Conservation (phyloP, 2,329 filamentous ascomycete genomes). For the Venturia effusa region DNA sequence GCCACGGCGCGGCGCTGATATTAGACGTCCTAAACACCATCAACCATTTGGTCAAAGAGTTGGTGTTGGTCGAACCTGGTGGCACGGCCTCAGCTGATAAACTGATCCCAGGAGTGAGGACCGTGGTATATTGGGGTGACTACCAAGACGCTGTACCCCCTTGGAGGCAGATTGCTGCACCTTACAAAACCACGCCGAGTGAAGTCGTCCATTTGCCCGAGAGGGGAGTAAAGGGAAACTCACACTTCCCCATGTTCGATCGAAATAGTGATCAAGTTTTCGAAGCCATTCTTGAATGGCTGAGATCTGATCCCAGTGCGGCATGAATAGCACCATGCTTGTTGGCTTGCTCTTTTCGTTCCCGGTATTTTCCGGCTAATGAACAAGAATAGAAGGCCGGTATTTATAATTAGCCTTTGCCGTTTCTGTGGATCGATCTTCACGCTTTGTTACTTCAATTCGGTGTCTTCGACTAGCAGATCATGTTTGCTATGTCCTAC, state of each 20-base stretch:
- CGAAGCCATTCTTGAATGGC: neutral
- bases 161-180: conserved; percentile 4
- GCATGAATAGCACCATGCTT: neutral
- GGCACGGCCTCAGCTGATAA: neutral
- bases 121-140: conserved; percentile 11
- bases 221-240: conserved; percentile 8
- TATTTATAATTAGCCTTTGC: neutral
- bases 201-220: conserved; percentile 9
- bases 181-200: conserved; percentile 1
- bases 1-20: conserved; percentile 10
- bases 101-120: neutral
- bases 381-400: neutral
- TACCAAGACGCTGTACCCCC: conserved; percentile 3
- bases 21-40: neutral
- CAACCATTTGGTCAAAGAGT: neutral
- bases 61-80: conserved; percentile 7
- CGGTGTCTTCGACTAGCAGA: neutral
- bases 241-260: conserved; percentile 13
- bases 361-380: neutral
- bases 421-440: neutral
- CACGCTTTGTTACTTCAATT: neutral
- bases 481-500: neutral
- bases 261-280: conserved; percentile 11
- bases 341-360: neutral
- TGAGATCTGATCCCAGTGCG: neutral